phyloP scores from a whole-genome alignment of 495 filamentous ascomycete species.

The Trichoderma reesei region DNA sequence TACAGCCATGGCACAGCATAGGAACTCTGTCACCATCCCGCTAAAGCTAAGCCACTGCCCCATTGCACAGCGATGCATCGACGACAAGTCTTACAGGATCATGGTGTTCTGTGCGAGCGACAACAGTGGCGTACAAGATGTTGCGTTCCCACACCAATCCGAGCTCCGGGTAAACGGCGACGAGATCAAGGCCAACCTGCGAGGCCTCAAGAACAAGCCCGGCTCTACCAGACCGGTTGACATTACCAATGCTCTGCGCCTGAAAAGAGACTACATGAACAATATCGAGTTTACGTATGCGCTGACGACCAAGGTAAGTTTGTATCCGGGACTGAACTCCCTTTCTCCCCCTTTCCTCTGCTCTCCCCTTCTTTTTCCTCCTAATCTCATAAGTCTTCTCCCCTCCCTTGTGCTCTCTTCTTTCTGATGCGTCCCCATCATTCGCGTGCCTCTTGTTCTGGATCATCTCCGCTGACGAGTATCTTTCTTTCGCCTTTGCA shows the following conservation, averaged over 20 bases:
- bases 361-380: background rate
- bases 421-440: background rate
- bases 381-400: background rate
- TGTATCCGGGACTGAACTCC: background rate
- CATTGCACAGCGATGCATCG: slow-evolving; percentile 37
- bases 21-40: slow-evolving; percentile 42
- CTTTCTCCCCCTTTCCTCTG: too few species aligned
- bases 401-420: background rate
- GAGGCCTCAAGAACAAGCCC: slow-evolving; percentile 89
- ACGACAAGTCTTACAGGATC: slow-evolving; percentile 47
- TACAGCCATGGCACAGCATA: slow-evolving; percentile 49
- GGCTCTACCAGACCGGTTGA: slow-evolving; percentile 89
- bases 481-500: slow-evolving; percentile 22
- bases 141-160: slow-evolving; percentile 82
- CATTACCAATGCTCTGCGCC: slow-evolving; percentile 67
- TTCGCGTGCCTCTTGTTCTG: background rate
- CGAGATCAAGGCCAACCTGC: slow-evolving; percentile 78
- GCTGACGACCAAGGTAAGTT: slow-evolving; percentile 68
- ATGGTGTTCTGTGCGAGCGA: slow-evolving; percentile 73
- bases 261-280: slow-evolving; percentile 61
- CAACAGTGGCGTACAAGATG: slow-evolving; percentile 54
- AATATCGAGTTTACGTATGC: slow-evolving; percentile 82
- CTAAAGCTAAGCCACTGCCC: slow-evolving; percentile 43
- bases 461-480: background rate
- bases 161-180: slow-evolving; percentile 85